Base-by-base conservation (phyloP, 164 flowering plant genomes). In the Annona squamosa region DNA sequence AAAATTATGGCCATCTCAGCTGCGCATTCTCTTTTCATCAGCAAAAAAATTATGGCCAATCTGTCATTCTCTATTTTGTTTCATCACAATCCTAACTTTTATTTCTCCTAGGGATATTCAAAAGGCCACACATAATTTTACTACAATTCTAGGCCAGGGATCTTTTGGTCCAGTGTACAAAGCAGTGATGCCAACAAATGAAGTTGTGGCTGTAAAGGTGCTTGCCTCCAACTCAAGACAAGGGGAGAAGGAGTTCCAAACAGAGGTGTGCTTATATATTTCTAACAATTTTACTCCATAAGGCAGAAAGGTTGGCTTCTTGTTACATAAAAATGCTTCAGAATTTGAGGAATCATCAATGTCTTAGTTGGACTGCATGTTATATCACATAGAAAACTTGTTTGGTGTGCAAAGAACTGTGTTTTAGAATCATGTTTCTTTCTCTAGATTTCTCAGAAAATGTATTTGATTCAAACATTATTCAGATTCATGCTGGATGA, bases 81-180 rank as follows among this genome's bases (percentile, higher is more conserved):
- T 63, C 75, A 43, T 37, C 37, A 26, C 37, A 26, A 26, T 26
- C 46, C 62, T 73, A 56, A 72, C 48, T 48, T 41, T 3, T 63
- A 73, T 9, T 74, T 6, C 44, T 76, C 74, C 9, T 85, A 96
- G 99, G 89, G 98, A 93, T 78, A 83, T 96, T 47, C 97, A 96
- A 78, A 96, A 93, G 79, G 97, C 92, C 16, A 96, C 99, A 65
- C 88, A 87, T 59, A 93, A 89, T 77, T 96, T 93, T 73, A 93
- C 99, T 46, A 93, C 92, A 68, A 70, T 89, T 52, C 72, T 96
- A 77, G 99, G 99, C 48, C 87, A 96, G 81, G 99, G 99, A 46
- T 91, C 98, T 57, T 95, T 91, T 86, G 99, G 99, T 73, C 93
- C 97, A 3, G 98, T 93, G 19, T 93, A 96, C 77, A 96, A 87